Percentiles rank a stretch among this genome's conserved stretches.
Evolutionary conservation across 2,329 filamentous ascomycete genomes (phyloP).

Genomic region (Claviceps maximensis): DNA sequence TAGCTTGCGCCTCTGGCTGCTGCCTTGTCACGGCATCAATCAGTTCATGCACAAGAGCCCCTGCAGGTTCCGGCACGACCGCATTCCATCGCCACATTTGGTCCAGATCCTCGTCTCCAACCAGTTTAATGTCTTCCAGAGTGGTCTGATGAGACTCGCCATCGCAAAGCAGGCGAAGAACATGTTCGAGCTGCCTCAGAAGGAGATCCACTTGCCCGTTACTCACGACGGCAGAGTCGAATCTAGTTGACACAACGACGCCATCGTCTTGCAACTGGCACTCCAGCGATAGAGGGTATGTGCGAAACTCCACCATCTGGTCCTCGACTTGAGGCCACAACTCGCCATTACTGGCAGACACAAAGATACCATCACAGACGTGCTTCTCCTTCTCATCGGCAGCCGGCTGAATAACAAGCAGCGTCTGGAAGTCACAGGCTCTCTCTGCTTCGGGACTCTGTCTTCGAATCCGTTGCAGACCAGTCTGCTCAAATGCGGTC

Average conservation of each 20-base stretch:
- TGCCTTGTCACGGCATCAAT: not conserved
- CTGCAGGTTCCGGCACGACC: not conserved
- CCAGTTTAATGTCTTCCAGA: not conserved
- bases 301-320: conserved; percentile 2
- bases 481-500: conserved; percentile 14
- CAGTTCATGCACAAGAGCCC: not conserved
- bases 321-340: not conserved
- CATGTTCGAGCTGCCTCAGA: conserved; percentile 4
- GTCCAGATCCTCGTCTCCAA: conserved; percentile 1
- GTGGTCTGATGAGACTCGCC: not conserved
- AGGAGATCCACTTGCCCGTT: conserved; percentile 4
- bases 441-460: conserved; percentile 6
- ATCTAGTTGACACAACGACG: conserved; percentile 6
- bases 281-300: conserved; percentile 2
- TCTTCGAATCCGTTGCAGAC: conserved; percentile 16
- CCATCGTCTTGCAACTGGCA: conserved; percentile 3
- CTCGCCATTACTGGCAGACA: not conserved
- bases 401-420: conserved; percentile 6
- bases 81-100: conserved; percentile 4
- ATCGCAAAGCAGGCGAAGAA: conserved; percentile 7
- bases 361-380: not conserved
- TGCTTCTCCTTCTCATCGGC: conserved; percentile 2
- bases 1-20: conserved; percentile 3
- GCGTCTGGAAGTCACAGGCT: conserved; percentile 10
- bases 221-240: conserved; percentile 6